phyloP scores from a whole-genome alignment of 495 filamentous ascomycete genomes.

The Clavariopsis aquatica region DNA sequence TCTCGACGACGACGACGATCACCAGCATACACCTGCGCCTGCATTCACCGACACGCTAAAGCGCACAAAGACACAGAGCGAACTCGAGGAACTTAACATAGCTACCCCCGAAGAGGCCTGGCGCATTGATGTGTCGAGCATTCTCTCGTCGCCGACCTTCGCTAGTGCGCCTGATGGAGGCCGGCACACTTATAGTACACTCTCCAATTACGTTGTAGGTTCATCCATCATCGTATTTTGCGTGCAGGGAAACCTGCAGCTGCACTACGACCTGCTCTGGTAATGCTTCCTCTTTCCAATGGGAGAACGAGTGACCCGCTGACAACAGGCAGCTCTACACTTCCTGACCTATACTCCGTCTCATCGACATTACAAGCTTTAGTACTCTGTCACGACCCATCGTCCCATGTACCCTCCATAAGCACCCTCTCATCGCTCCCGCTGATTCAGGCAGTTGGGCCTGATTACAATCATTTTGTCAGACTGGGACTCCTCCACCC shows the following conservation, averaged over 20 bases:
- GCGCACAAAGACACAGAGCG: conserved; percentile 25
- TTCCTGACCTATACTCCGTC: conserved; percentile 27
- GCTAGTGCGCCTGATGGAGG: neutral
- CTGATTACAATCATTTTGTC: conserved; percentile 36
- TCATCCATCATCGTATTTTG: conserved; percentile 27
- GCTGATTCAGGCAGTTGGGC: conserved; percentile 30
- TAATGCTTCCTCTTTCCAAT: conserved; percentile 5
- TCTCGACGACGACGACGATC: conserved; percentile 25
- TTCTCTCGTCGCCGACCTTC: conserved; percentile 32
- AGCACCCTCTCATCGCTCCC: conserved; percentile 23
- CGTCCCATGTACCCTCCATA: conserved; percentile 28
- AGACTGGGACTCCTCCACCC: conserved; percentile 49
- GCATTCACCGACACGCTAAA: conserved; percentile 24
- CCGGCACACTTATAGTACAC: conserved; percentile 26
- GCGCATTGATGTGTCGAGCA: conserved; percentile 27
- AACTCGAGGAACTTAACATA: conserved; percentile 28
- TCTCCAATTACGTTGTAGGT: conserved; percentile 17
- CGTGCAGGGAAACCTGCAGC: conserved; percentile 29
- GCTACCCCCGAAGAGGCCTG: conserved; percentile 29
- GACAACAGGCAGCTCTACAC: conserved; percentile 9
- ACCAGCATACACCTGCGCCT: neutral
- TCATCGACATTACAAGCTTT: conserved; percentile 34
- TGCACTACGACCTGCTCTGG: conserved; percentile 39
- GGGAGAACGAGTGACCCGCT: conserved; percentile 2
- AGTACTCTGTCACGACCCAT: conserved; percentile 34